Percentiles rank a stretch among this genome's conserved stretches.
Conservation (phyloP, 164 flowering plant species). For the Liriodendron chinense region DNA sequence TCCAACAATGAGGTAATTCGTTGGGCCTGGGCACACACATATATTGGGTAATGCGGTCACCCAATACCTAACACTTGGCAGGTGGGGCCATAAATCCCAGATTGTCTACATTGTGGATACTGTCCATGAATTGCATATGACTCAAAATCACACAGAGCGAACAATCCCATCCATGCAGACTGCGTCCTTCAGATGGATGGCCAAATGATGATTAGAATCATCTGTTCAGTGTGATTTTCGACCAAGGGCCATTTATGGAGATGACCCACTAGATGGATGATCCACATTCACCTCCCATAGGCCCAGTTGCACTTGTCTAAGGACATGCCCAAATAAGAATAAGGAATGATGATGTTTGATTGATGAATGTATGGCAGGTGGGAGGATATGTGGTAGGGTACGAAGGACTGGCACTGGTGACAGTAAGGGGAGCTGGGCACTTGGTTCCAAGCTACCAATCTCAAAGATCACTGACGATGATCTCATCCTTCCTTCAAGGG, state of each 20-base stretch:
- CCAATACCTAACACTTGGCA: background rate
- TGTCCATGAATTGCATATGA: too few species aligned
- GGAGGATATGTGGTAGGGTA: slow-evolving; percentile 43
- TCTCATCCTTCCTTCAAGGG: slow-evolving; percentile 35
- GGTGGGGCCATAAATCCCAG: background rate
- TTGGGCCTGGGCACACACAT: background rate
- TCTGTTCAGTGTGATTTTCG: too few species aligned
- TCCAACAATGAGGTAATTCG: slow-evolving; percentile 22
- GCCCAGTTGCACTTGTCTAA: too few species aligned
- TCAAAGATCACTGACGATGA: slow-evolving; percentile 25
- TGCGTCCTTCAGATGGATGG: too few species aligned
- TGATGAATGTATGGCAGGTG: slow-evolving; percentile 23
- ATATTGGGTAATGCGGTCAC: background rate
- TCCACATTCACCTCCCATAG: too few species aligned
- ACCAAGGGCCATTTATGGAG: too few species aligned
- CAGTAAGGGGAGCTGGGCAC: slow-evolving; percentile 48
- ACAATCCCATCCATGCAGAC: too few species aligned
- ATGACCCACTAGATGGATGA: too few species aligned
- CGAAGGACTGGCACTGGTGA: slow-evolving; percentile 36
- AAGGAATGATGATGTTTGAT: background rate
- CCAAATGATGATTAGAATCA: too few species aligned
- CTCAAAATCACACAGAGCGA: too few species aligned
- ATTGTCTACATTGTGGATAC: too few species aligned
- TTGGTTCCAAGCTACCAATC: slow-evolving; percentile 45
- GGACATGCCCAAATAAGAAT: too few species aligned